Base-by-base conservation (phyloP, 1,284 basidiomycete species). In the Trichosporon asahii region DNA sequence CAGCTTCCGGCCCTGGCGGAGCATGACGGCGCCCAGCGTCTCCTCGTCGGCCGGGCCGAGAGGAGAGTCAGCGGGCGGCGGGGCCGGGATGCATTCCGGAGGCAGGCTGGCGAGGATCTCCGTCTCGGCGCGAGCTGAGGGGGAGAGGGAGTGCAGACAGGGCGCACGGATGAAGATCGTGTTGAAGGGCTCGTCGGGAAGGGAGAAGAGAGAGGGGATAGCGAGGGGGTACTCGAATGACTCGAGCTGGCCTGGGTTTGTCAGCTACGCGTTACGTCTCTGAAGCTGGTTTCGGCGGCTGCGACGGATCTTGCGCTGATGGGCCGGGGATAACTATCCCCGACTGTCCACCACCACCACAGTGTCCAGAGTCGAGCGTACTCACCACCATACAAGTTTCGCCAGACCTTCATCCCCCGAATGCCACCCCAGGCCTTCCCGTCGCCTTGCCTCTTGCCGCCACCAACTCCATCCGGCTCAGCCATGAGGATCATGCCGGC, bases 101-200 rank as follows among this genome's bases (percentile, higher is more conserved):
- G 93, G 89, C 3, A 98, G 85, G 35, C 89, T 88, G 9, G 92
- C 92, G 37, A 98, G 86, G 0, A 66, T 49, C 66, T 74, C 70
- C 40, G 66, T 65, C 37, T 31, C 65, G 12, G 63, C 44, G 14
- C 8, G 7, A 33, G 23, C 14, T 68, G 64, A 3, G 15, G 23
- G 29, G 4, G 15, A 8, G 61, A 74, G 76, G 7, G 76, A 77
- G 72, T 82, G 76, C 46, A 77, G 74, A 29, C 74, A 76, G 6
- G 96, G 96, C 44, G 96, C 96, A 53, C 96, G 92, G 76, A 99
- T 99, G 84, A 99, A 99, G 60, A 98, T 88, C 0, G 93, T 93
- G 40, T 88, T 90, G 82, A 95, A 97, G 0, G 92, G 89, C 46
- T 83, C 80, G 1, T 87, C 82, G 0, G 91, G 80, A 65, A 91